A percentile compares a stretch with the other conserved stretches of the same genome.
Conservation (phyloP, 441 rosid species). For the Aleurites moluccanus region DNA sequence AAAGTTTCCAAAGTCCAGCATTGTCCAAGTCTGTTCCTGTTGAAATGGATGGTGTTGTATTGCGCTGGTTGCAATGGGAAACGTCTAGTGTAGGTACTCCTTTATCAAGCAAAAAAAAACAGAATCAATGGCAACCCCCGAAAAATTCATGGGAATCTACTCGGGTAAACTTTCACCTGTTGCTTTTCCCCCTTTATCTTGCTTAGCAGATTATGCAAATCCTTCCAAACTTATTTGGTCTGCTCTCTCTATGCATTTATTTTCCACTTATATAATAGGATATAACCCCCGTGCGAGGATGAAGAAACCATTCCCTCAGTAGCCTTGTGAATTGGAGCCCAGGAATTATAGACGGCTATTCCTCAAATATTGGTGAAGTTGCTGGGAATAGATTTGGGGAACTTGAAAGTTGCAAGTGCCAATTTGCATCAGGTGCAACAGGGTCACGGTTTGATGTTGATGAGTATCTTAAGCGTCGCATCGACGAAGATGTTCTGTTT, state of each 20-base stretch:
- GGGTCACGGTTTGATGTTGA: slow-evolving; percentile 46
- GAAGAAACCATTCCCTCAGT: slow-evolving; percentile 46
- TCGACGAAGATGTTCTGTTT: slow-evolving; percentile 50
- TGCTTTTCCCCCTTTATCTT: background rate
- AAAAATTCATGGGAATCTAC: slow-evolving; percentile 35
- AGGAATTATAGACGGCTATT: slow-evolving; percentile 29
- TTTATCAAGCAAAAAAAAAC: slow-evolving; percentile 35
- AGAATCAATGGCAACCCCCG: slow-evolving; percentile 36
- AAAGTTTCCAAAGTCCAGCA: slow-evolving; percentile 42
- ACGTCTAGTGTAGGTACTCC: slow-evolving; percentile 62
- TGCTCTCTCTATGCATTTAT: background rate
- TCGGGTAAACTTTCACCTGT: slow-evolving; percentile 48
- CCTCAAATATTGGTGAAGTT: slow-evolving; percentile 29
- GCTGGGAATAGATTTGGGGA: slow-evolving; percentile 23
- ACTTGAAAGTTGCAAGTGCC: slow-evolving; percentile 17
- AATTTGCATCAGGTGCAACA: slow-evolving; percentile 19
- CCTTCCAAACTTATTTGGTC: background rate
- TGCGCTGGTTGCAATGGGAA: slow-evolving; percentile 98
- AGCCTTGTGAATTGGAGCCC: slow-evolving; percentile 90
- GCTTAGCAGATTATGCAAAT: background rate
- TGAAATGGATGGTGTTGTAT: slow-evolving; percentile 83
- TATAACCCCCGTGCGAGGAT: slow-evolving; percentile 36
- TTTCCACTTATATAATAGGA: slow-evolving; percentile 33
- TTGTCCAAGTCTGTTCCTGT: slow-evolving; percentile 39
- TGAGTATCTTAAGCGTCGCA: slow-evolving; percentile 54